These are phyloP conservation scores for Mesembryanthemum crystallinum DNA, from an alignment of 148 eudicot species.

Conservation along the genomic window DNA sequence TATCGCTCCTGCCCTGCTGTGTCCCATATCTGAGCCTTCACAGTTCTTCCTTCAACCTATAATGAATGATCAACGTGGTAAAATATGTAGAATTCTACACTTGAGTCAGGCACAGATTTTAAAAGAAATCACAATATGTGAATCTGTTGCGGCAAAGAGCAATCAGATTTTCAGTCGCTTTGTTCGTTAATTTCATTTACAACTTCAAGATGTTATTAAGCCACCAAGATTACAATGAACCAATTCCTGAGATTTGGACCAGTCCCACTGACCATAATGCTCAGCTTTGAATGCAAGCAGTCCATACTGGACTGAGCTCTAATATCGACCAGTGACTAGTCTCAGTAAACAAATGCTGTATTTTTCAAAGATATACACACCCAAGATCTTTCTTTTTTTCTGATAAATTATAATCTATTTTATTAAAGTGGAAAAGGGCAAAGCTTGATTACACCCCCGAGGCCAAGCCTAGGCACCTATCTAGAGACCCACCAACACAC, in stretches of 20 bases:
- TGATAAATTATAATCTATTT: too few species aligned
- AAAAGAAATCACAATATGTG: not conserved
- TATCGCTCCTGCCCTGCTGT: constrained; percentile 17
- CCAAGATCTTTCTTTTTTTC: too few species aligned
- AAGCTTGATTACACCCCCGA: too few species aligned
- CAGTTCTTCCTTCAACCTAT: constrained; percentile 17
- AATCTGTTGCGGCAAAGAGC: not conserved
- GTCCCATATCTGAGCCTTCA: constrained; percentile 20
- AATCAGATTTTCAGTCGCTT: not conserved
- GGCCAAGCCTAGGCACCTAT: too few species aligned
- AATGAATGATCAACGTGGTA: not conserved
- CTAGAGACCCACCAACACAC: too few species aligned
- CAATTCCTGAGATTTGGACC: not conserved
- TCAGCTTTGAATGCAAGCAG: not conserved
- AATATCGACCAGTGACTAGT: not conserved
- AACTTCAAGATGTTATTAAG: not conserved
- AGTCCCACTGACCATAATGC: not conserved
- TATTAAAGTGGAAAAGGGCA: too few species aligned
- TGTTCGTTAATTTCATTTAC: not conserved
- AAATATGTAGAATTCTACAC: not conserved
- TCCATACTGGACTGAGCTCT: not conserved
- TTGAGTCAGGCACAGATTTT: not conserved
- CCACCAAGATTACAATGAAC: not conserved
- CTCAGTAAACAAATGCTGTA: not conserved
- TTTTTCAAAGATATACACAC: too few species aligned